Evolutionary conservation across 1,284 basidiomycete genomes (phyloP), one percentile per base, ranked within the genome.

Genomic region (Peniophora sp.): DNA sequence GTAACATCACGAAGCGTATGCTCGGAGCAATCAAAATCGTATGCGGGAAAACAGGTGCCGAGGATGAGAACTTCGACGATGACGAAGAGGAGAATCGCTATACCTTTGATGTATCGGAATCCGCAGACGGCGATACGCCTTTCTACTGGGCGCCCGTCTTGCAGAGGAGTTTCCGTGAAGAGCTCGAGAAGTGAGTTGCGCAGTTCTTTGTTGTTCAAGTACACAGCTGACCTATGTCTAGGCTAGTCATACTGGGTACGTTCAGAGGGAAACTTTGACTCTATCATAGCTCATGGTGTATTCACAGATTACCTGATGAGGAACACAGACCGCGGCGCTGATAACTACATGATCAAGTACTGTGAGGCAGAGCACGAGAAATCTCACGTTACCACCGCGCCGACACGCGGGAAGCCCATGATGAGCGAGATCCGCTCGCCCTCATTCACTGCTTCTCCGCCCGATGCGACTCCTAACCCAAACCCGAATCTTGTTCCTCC

Each of bases 301-400:
- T 27, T 51, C 24, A 6, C 62, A 83, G 92, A 93, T 67, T 92
- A 86, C 66, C 74, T 94, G 44, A 93, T 93, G 88, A 79, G 89
- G 51, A 92, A 92, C 64, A 93, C 91, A 11, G 89, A 88, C 59
- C 80, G 85, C 49, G 87, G 83, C 36, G 83, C 85, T 2, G 89
- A 92, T 70, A 90, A 91, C 64, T 91, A 88, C 66, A 92, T 92
- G 88, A 88, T 91, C 68, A 89, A 88, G 64, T 88, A 83, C 62
- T 90, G 88, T 63, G 83, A 88, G 66, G 82, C 76, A 50, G 80
- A 81, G 48, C 81, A 87, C 53, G 82, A 88, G 62, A 85, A 85
- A 60, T 68, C 79, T 1, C 72, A 85, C 24, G 83, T 90, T 32
- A 83, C 88, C 55, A 79, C 86, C 34, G 86, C 85, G 2, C 88